These are phyloP conservation scores for Geum urbanum DNA, from an alignment of 306 rosid species.

Conservation along the genomic window DNA sequence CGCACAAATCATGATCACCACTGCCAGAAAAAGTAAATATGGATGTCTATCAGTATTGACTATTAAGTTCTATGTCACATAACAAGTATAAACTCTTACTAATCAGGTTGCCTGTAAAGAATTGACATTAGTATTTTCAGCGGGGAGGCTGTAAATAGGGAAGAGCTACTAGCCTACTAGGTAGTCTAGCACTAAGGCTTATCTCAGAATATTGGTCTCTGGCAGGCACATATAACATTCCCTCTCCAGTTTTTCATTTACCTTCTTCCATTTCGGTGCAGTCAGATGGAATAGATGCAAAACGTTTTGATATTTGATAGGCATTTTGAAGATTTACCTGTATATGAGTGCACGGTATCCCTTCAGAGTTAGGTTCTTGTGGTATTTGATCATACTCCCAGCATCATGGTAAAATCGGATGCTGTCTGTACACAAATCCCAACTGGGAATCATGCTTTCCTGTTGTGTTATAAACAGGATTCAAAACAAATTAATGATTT, in stretches of 20 bases:
- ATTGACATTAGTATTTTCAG: no score
- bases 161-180: no score
- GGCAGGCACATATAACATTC: not conserved
- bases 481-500: slow-evolving; percentile 10
- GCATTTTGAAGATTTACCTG: slow-evolving; percentile 47
- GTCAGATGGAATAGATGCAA: not conserved
- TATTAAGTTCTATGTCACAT: not conserved
- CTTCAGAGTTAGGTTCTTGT: slow-evolving; percentile 67
- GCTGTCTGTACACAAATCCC: slow-evolving; percentile 62
- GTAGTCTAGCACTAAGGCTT: not conserved
- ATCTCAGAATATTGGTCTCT: not conserved
- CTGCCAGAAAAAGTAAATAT: slow-evolving; percentile 30
- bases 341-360: slow-evolving; percentile 85
- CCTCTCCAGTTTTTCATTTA: not conserved
- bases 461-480: slow-evolving; percentile 25
- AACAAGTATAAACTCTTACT: not conserved
- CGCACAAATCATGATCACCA: slow-evolving; percentile 96
- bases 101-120: not conserved
- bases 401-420: slow-evolving; percentile 47
- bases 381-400: slow-evolving; percentile 90
- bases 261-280: not conserved
- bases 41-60: not conserved
- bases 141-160: no score
- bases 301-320: no score
- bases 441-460: slow-evolving; percentile 46